Evolutionary conservation across 139 green algal species (phyloP), one percentile per base, ranked within the genome.

Genomic region (Closterium sp.): DNA sequence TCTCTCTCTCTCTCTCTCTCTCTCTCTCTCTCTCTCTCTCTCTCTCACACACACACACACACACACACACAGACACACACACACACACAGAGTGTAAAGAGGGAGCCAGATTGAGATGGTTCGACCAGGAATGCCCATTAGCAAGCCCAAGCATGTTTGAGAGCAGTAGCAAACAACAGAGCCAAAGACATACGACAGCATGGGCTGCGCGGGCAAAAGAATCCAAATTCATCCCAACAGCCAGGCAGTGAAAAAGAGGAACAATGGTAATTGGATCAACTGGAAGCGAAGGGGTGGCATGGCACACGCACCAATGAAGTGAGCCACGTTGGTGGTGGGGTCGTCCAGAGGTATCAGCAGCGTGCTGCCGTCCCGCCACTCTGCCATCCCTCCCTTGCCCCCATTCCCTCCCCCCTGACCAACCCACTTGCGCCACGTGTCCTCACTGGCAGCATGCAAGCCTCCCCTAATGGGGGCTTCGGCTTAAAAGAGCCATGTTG

Each of bases 241-340:
- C 5, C 62, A 27, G 62, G 13, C 62, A 79, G 10, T 4, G 19
- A 79, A n/a, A 79, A 24, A 9, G 31, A 24, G 86, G 0, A 34
- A 84, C 86, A 89, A 7, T 89, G 31, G 2, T 84, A 5, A 34
- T 38, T 38, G 17, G 31, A 22, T 89, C 17, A 34, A 34, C 17
- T 4, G 86, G 31, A 24, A 89, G 17, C 0, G 19, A 38, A 2
- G 29, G 30, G 13, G 85, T 88, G 85, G 29, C 85, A 24, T 38
- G 19, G 31, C 24, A 17, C n/a, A 90, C 88, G 70, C 70, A 90
- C 89, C 45, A 17, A 92, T 89, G 85, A 92, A 50, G 24, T 92
- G 90, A 27, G 90, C 70, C 90, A 92, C 70, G 29, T 92, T 92
- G 38, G 90, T 92, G 32, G 70, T 92, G 24, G 32, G 31, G 24